Conservation (phyloP, 257 asterid genomes). For the Nicotiana sylvestris region DNA sequence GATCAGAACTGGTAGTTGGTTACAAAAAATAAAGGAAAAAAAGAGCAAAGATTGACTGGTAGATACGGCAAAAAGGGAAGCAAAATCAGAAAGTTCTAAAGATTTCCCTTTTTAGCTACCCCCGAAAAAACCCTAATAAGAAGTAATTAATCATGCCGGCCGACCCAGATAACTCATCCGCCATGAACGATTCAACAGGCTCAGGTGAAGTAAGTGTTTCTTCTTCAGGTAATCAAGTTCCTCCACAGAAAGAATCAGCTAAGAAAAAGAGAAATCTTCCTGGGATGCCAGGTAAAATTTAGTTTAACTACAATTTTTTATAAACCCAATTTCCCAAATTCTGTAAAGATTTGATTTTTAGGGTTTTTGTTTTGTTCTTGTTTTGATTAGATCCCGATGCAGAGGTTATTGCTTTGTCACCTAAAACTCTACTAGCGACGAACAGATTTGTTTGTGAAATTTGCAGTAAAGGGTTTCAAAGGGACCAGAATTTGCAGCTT, state of each 20-base stretch:
- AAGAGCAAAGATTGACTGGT: slow-evolving; percentile 13
- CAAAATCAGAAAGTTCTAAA: not conserved
- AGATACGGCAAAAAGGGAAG: slow-evolving; percentile 1
- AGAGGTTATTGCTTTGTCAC: slow-evolving; percentile 81
- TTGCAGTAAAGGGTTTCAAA: slow-evolving; percentile 78
- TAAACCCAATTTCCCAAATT: not conserved
- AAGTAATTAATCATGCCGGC: slow-evolving; percentile 8
- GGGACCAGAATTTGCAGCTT: slow-evolving; percentile 92
- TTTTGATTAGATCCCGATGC: slow-evolving; percentile 69
- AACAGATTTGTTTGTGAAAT: slow-evolving; percentile 84
- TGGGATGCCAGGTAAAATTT: slow-evolving; percentile 83
- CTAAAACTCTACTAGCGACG: slow-evolving; percentile 62
- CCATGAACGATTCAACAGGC: slow-evolving; percentile 46
- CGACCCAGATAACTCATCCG: slow-evolving; percentile 16
- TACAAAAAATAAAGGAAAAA: slow-evolving; percentile 4
- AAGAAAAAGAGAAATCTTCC: slow-evolving; percentile 87
- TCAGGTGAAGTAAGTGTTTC: slow-evolving; percentile 43
- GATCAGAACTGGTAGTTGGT: slow-evolving; percentile 19
- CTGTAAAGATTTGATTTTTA: not conserved
- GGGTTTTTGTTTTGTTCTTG: not conserved
- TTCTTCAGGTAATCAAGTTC: slow-evolving; percentile 35
- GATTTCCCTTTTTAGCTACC: slow-evolving; percentile 11
- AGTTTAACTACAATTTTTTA: not conserved
- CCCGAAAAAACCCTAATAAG: not conserved
- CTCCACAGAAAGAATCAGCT: slow-evolving; percentile 32